Conservation (phyloP, 1,139 yeast species). For the Zhuliangozyma parablackwelliae region DNA sequence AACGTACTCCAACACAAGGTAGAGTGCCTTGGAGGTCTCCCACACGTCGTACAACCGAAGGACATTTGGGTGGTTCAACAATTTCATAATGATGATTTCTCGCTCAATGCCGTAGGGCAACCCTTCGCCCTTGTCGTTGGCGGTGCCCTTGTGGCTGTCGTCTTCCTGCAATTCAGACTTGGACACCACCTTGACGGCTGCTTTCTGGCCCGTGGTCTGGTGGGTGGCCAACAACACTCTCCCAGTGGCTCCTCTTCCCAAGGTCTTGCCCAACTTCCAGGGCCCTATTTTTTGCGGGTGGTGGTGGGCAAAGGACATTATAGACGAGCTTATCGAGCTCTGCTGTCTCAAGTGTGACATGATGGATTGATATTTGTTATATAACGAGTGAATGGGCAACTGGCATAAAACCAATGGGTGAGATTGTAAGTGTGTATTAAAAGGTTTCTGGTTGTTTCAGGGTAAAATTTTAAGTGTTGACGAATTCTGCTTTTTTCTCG, state of each 20-base stretch:
- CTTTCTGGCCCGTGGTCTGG: constrained; percentile 62
- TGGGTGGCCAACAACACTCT: constrained; percentile 73
- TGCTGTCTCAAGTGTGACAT: constrained; percentile 42
- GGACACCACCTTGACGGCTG: constrained; percentile 79
- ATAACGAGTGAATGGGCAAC: background rate
- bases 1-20: constrained; percentile 71
- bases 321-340: constrained; percentile 31
- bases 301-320: constrained; percentile 22
- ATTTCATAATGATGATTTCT: constrained; percentile 78
- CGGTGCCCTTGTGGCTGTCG: constrained; percentile 22
- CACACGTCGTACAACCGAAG: constrained; percentile 75
- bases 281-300: constrained; percentile 63
- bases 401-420: too few relatives aligned
- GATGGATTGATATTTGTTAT: background rate
- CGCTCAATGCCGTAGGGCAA: constrained; percentile 79
- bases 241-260: constrained; percentile 82
- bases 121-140: constrained; percentile 29
- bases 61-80: constrained; percentile 71
- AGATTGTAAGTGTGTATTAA: too few relatives aligned
- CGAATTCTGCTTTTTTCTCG: too few relatives aligned
- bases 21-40: constrained; percentile 76
- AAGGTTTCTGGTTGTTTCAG: too few relatives aligned
- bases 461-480: too few relatives aligned
- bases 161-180: constrained; percentile 51
- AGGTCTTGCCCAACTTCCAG: constrained; percentile 73